phyloP scores from a whole-genome alignment of 2,329 filamentous ascomycete species.

The Didymella pomorum region DNA sequence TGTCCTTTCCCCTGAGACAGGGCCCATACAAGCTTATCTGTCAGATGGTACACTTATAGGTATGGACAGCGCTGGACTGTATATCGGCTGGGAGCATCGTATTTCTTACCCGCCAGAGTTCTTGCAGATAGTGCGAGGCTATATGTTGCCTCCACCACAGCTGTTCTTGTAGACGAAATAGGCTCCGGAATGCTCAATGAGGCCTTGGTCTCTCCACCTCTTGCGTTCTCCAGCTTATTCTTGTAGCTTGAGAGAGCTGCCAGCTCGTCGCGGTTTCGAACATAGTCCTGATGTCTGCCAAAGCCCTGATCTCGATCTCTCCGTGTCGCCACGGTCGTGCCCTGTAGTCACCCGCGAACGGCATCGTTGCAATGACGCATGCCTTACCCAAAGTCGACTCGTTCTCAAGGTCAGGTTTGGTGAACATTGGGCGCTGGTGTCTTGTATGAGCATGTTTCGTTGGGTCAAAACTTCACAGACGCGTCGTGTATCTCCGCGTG shows the following conservation, averaged over 20 bases:
- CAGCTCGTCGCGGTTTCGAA: not conserved
- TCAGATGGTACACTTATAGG: constrained; percentile 1
- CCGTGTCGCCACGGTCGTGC: not conserved
- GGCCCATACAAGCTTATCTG: not conserved
- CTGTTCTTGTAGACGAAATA: not conserved
- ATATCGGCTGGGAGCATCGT: not conserved
- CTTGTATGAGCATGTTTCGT: not conserved
- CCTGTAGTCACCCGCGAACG: no score
- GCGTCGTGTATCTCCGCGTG: no score
- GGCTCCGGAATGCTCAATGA: not conserved
- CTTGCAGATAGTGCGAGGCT: not conserved
- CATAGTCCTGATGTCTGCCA: not conserved
- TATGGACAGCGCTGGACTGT: not conserved
- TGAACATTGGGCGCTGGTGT: not conserved
- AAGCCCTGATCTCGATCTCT: not conserved
- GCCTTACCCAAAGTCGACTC: not conserved
- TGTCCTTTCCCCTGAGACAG: not conserved
- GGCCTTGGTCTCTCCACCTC: not conserved
- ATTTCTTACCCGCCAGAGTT: not conserved
- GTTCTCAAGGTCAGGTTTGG: not conserved
- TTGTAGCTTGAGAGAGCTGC: not conserved
- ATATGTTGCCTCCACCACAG: not conserved
- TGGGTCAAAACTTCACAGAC: not conserved
- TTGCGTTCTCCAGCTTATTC: no score
- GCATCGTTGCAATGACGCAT: not conserved